A percentile compares a stretch with the other conserved stretches of the same genome.
These are phyloP conservation scores for Lentinula lateritia DNA, from an alignment of 768 basidiomycete genomes.

Conservation along the genomic window DNA sequence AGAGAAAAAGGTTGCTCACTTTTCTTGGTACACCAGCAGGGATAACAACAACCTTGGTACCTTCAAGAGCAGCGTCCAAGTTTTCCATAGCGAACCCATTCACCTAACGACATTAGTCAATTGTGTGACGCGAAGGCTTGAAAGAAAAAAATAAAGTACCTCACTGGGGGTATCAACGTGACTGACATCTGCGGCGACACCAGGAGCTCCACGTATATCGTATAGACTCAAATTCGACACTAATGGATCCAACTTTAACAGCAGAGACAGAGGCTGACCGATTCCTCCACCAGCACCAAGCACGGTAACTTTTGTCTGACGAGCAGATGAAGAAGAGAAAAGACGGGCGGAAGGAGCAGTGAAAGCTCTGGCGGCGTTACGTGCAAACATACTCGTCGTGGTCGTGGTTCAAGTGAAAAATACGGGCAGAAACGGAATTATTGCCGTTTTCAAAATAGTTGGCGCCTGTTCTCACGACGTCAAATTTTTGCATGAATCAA, in stretches of 20 bases:
- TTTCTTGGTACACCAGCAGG: slow-evolving; percentile 99
- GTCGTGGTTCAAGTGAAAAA: background rate
- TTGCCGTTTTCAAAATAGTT: too few species aligned
- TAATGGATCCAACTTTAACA: slow-evolving; percentile 90
- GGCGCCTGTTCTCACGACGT: too few species aligned
- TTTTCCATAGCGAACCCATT: slow-evolving; percentile 79
- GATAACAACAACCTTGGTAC: slow-evolving; percentile 89
- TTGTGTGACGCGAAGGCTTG: background rate
- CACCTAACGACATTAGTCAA: slow-evolving; percentile 42
- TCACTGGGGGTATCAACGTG: slow-evolving; percentile 86
- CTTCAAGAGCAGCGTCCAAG: slow-evolving; percentile 85
- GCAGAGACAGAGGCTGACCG: slow-evolving; percentile 91
- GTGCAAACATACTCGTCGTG: slow-evolving; percentile 54
- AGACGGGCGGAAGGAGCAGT: slow-evolving; percentile 49
- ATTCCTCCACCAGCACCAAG: slow-evolving; percentile 99
- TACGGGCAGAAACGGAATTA: background rate
- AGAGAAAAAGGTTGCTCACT: slow-evolving; percentile 37
- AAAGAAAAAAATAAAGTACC: slow-evolving; percentile 30
- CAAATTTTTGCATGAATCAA: too few species aligned
- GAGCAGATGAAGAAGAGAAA: slow-evolving; percentile 71
- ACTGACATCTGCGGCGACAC: slow-evolving; percentile 96
- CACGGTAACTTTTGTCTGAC: slow-evolving; percentile 87
- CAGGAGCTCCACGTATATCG: slow-evolving; percentile 93
- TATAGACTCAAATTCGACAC: slow-evolving; percentile 84
- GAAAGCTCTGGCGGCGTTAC: slow-evolving; percentile 54